phyloP scores from a whole-genome alignment of 306 rosid species.

The Begonia loranthoides region DNA sequence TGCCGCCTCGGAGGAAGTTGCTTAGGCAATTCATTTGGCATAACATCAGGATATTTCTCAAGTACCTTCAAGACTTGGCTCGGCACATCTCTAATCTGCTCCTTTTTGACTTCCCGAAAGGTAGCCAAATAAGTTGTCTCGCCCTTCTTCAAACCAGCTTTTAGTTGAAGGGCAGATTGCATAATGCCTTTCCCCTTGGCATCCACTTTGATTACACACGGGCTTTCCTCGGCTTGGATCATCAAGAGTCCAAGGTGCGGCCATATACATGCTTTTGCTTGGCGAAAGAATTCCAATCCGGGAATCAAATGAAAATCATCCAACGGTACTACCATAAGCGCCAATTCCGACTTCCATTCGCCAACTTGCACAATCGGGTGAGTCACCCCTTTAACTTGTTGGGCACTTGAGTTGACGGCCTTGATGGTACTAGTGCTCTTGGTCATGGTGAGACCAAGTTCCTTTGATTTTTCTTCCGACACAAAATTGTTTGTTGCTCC shows the following conservation, averaged over 20 bases:
- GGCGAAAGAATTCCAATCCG: neutral
- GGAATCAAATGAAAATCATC: neutral
- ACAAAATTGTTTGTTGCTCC: neutral
- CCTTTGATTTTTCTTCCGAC: neutral
- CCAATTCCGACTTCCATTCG: neutral
- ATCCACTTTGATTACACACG: neutral
- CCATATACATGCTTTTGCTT: neutral
- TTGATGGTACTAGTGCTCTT: neutral
- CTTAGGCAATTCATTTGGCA: neutral
- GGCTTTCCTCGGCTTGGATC: neutral
- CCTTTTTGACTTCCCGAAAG: neutral
- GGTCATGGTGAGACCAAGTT: neutral
- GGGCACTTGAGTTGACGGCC: neutral
- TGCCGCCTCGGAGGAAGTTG: neutral
- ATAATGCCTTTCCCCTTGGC: neutral
- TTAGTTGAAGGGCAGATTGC: neutral
- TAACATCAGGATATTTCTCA: neutral
- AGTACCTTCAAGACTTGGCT: neutral
- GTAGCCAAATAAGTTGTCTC: neutral
- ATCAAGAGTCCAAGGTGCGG: neutral
- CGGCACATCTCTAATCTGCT: neutral
- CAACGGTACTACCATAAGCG: neutral
- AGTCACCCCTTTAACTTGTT: neutral
- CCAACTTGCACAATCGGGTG: neutral
- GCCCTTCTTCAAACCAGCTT: neutral